Evolutionary conservation across 2,329 filamentous ascomycete species (phyloP).

Genomic region (Hymenoscyphus scutula): DNA sequence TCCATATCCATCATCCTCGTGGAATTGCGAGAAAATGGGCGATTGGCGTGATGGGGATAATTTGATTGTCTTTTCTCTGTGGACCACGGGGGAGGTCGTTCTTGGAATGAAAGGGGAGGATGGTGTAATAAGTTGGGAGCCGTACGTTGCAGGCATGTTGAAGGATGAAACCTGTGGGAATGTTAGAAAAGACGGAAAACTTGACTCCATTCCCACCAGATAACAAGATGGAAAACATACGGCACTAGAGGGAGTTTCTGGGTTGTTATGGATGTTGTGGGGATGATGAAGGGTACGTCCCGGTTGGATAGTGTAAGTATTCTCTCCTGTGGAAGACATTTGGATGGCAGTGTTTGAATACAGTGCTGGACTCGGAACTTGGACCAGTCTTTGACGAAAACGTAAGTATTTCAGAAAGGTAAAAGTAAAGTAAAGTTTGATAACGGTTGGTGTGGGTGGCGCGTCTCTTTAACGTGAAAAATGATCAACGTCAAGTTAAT

Average conservation of each 20-base stretch:
- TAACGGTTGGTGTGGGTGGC: not conserved
- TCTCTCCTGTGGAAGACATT: slow-evolving; percentile 18
- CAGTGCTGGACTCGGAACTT: not conserved
- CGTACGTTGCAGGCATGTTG: slow-evolving; percentile 31
- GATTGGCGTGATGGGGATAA: slow-evolving; percentile 21
- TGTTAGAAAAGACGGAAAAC: slow-evolving; percentile 15
- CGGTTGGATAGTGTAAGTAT: slow-evolving; percentile 16
- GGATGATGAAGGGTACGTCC: slow-evolving; percentile 13
- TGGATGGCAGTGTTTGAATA: slow-evolving; percentile 8
- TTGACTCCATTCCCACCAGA: not conserved
- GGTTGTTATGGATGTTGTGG: slow-evolving; percentile 18
- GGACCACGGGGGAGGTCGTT: slow-evolving; percentile 16
- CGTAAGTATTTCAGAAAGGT: not conserved
- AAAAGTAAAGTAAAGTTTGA: slow-evolving; percentile 3
- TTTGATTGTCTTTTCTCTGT: slow-evolving; percentile 22
- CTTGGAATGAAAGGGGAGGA: slow-evolving; percentile 24
- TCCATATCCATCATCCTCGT: slow-evolving; percentile 22
- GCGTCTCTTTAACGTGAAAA: not conserved
- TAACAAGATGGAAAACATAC: slow-evolving; percentile 24
- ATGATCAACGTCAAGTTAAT: not conserved
- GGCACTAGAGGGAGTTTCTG: slow-evolving; percentile 28
- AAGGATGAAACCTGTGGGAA: slow-evolving; percentile 33
- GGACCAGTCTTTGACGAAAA: not conserved
- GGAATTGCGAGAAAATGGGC: slow-evolving; percentile 9
- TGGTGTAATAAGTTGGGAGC: slow-evolving; percentile 30